Conservation (phyloP, 2,329 filamentous ascomycete species). For the Stemphylium beticola region DNA sequence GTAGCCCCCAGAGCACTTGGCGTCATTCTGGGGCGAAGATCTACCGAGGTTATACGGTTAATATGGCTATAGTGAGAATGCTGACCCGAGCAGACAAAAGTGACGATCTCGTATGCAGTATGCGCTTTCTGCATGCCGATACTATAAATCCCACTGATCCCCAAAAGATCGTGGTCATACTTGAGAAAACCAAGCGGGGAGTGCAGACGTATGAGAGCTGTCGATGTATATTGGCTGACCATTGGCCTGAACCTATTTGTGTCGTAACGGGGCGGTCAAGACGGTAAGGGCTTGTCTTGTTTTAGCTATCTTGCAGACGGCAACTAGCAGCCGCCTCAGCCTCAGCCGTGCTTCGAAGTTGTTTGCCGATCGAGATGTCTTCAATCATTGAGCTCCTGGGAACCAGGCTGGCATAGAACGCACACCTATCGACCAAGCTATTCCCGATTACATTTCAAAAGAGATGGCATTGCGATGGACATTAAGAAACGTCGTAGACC, state of each 20-base stretch:
- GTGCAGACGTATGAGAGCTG: not conserved
- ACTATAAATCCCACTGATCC: not conserved
- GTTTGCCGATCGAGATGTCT: not conserved
- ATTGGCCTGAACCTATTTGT: not conserved
- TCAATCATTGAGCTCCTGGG: not conserved
- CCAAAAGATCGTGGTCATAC: not conserved
- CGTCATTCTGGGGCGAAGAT: not conserved
- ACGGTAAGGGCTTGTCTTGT: not conserved
- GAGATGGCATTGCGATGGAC: too few relatives aligned
- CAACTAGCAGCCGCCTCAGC: not conserved
- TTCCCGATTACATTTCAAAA: too few relatives aligned
- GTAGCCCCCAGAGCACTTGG: not conserved
- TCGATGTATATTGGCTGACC: conserved; percentile 2
- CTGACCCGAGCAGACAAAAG: not conserved
- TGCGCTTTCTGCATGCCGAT: not conserved
- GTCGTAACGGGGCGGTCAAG: not conserved
- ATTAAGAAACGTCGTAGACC: too few relatives aligned
- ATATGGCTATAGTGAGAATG: conserved; percentile 4
- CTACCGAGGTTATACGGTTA: conserved; percentile 10
- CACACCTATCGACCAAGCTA: too few relatives aligned
- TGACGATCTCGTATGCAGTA: not conserved
- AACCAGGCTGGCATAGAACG: not conserved
- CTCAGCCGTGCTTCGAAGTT: not conserved
- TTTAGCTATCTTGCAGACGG: not conserved
- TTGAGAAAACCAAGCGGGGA: not conserved